These are phyloP conservation scores for Fusarium penzigii DNA, from an alignment of 2,329 filamentous ascomycete species.

Conservation along the genomic window DNA sequence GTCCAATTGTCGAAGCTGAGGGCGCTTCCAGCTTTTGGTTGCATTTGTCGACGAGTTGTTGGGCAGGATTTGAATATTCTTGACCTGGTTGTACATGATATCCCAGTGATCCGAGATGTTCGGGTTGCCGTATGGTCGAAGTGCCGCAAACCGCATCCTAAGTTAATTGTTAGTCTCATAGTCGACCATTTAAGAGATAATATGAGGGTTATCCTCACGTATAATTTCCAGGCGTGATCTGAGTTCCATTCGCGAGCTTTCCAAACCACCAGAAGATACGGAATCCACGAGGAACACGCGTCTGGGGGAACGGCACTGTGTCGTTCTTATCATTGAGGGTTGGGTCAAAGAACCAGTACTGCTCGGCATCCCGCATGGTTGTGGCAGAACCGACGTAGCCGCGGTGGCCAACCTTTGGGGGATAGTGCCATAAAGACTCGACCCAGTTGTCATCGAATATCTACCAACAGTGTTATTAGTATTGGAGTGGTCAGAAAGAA, in stretches of 20 bases:
- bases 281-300: slow-evolving; percentile 35
- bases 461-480: slow-evolving; percentile 16
- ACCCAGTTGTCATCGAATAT: slow-evolving; percentile 42
- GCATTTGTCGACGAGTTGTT: slow-evolving; percentile 31
- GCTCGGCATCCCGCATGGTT: slow-evolving; percentile 37
- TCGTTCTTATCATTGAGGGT: slow-evolving; percentile 38
- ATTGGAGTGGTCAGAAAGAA: not conserved
- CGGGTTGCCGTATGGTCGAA: slow-evolving; percentile 44
- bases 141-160: slow-evolving; percentile 43
- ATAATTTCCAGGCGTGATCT: slow-evolving; percentile 43
- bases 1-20: slow-evolving; percentile 1
- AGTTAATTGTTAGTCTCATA: slow-evolving; percentile 4
- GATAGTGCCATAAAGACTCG: slow-evolving; percentile 44
- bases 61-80: slow-evolving; percentile 37
- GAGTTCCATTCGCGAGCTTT: slow-evolving; percentile 42
- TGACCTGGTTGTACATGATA: slow-evolving; percentile 34
- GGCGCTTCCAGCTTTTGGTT: slow-evolving; percentile 17
- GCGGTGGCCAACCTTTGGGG: slow-evolving; percentile 38
- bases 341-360: slow-evolving; percentile 38
- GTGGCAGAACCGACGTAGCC: slow-evolving; percentile 47
- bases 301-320: slow-evolving; percentile 40
- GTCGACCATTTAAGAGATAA: not conserved
- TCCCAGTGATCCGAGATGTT: slow-evolving; percentile 45
- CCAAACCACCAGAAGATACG: slow-evolving; percentile 44
- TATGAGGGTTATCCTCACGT: slow-evolving; percentile 32